Evolutionary conservation across 2,329 filamentous ascomycete species (phyloP).

Genomic region (Arachnomyces sp.): DNA sequence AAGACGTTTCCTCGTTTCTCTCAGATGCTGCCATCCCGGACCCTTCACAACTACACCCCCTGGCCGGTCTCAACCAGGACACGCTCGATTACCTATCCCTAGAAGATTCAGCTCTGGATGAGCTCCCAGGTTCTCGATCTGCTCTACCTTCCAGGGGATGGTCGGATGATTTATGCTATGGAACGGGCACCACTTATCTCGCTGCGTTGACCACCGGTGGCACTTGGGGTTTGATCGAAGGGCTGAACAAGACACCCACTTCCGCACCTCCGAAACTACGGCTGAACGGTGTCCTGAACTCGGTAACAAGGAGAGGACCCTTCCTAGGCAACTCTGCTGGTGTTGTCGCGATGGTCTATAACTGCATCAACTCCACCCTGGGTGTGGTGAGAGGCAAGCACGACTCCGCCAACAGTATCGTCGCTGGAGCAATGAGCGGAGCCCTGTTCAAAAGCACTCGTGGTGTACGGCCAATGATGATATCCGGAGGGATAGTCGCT

Average conservation of each 20-base stretch:
- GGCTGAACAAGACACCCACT: slow-evolving; percentile 60
- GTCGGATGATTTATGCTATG: slow-evolving; percentile 97
- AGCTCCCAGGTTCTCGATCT: slow-evolving; percentile 76
- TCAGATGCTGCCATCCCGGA: slow-evolving; percentile 69
- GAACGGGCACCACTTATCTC: slow-evolving; percentile 89
- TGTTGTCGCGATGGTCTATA: slow-evolving; percentile 93
- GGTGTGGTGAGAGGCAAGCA: slow-evolving; percentile 75
- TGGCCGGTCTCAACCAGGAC: slow-evolving; percentile 86
- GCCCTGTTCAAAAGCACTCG: slow-evolving; percentile 96
- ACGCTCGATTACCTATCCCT: slow-evolving; percentile 90
- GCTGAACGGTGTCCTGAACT: slow-evolving; percentile 90
- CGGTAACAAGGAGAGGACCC: slow-evolving; percentile 82
- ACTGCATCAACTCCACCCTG: slow-evolving; percentile 78
- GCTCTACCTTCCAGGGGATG: slow-evolving; percentile 91
- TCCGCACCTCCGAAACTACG: slow-evolving; percentile 83
- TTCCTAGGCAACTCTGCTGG: slow-evolving; percentile 95
- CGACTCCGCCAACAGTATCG: slow-evolving; percentile 80
- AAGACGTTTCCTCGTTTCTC: slow-evolving; percentile 82
- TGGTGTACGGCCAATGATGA: slow-evolving; percentile 83
- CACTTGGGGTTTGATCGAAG: slow-evolving; percentile 86
- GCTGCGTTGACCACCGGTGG: slow-evolving; percentile 79
- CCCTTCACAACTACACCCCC: slow-evolving; percentile 79
- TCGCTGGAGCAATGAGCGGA: slow-evolving; percentile 77
- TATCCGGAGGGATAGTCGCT: slow-evolving; percentile 84
- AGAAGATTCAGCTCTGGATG: slow-evolving; percentile 81